phyloP scores from a whole-genome alignment of 176 grass and related monocot genomes.

The Triticum turgidum region DNA sequence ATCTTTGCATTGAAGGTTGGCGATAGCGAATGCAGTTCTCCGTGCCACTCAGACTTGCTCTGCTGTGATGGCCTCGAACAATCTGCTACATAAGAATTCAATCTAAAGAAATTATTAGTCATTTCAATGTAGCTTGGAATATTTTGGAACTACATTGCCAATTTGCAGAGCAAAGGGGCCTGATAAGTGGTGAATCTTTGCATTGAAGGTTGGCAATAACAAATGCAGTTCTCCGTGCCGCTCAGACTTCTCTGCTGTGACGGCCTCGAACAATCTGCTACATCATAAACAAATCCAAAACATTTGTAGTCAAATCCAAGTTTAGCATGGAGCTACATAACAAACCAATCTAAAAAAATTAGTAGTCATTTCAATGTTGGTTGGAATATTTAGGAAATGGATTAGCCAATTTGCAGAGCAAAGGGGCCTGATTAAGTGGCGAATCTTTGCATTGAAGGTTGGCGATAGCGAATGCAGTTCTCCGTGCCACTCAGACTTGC shows the following conservation, averaged over 20 bases:
- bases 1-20: conserved; percentile 25
- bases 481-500: not conserved
- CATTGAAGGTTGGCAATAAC: not conserved
- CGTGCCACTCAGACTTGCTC: not conserved
- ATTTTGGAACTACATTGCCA: not conserved
- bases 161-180: conserved; percentile 21
- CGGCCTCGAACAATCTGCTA: conserved; percentile 5
- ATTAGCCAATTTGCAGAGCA: conserved; percentile 5
- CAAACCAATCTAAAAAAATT: too few species aligned
- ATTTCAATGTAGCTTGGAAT: rapidly evolving
- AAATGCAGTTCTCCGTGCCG: not conserved
- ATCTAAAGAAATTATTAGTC: too few species aligned
- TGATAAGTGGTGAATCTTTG: not conserved
- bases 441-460: conserved; percentile 25
- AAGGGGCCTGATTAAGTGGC: conserved; percentile 2
- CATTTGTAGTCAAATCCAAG: too few species aligned
- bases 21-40: not conserved
- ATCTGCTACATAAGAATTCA: not conserved
- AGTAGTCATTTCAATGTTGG: too few species aligned
- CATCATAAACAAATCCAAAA: not conserved
- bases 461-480: not conserved
- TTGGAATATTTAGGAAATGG: not conserved
- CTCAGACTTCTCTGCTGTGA: not conserved
- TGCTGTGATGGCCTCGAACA: not conserved
- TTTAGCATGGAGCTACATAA: too few species aligned